Conservation (phyloP, 2,329 filamentous ascomycete species). For the Fusarium irregulare region DNA sequence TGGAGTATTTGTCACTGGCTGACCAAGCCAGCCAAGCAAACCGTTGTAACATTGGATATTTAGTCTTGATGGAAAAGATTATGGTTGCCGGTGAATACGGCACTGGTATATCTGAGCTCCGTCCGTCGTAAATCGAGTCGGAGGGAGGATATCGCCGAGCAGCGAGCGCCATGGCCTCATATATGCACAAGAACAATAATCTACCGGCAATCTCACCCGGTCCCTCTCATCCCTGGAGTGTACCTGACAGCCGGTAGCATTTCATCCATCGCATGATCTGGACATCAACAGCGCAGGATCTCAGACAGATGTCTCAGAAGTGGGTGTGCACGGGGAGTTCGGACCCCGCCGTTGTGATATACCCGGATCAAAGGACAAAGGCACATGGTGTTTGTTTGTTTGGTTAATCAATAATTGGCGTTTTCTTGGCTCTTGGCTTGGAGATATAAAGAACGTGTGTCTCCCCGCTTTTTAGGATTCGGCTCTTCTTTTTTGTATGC, state of each 20-base stretch:
- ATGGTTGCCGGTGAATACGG: neutral
- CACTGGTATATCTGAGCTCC: neutral
- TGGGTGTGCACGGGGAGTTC: constrained; percentile 33
- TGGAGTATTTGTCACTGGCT: rapidly evolving
- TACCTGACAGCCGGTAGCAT: constrained; percentile 21
- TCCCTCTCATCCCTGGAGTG: constrained; percentile 13
- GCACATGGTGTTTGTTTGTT: constrained; percentile 1
- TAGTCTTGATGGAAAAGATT: neutral
- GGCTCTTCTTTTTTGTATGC: neutral
- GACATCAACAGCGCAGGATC: constrained; percentile 13
- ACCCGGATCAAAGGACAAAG: constrained; percentile 34
- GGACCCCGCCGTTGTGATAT: constrained; percentile 29
- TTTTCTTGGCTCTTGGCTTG: constrained; percentile 11
- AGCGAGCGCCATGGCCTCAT: constrained; percentile 27
- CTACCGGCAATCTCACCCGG: constrained; percentile 7
- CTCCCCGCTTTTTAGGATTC: neutral
- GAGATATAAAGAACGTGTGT: neutral
- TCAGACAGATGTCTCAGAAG: constrained; percentile 29
- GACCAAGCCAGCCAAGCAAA: neutral
- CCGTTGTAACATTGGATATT: neutral
- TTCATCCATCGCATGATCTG: constrained; percentile 38
- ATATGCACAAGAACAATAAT: constrained; percentile 29
- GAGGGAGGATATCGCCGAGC: constrained; percentile 36
- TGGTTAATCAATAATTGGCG: constrained; percentile 5
- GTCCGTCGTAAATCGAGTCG: constrained; percentile 12